Base-by-base conservation (phyloP, 768 basidiomycete species). In the Phylloporus scabripes region DNA sequence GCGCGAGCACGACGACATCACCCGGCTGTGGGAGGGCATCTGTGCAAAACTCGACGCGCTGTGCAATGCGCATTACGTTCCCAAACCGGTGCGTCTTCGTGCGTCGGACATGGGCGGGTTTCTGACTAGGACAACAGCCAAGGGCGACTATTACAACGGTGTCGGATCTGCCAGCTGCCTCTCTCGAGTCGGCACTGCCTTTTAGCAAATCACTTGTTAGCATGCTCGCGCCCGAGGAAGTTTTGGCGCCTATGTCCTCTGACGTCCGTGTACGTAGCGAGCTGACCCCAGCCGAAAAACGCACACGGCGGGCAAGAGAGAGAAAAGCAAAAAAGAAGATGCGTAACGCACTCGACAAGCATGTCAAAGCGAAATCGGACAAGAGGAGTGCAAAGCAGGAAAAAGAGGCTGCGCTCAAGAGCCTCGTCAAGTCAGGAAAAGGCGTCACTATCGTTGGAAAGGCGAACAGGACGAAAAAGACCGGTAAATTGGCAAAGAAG, bases 31-130 rank as follows among this genome's bases (percentile, higher is more conserved):
- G 91, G 88, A 91, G 47, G 78, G 76, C 40, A 85, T 99, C 31
- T 90, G 84, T 49, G 73, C 78, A 39, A 96, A 95, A 63, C 73
- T 98, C 31, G 96, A 98, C 68, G 92, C 95, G 17, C 72, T 98
- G 31, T 90, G 88, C 65, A 98, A 97, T 62, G 84, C 93, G 2
- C 91, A 97, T 66, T 98, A 92, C 65, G 86, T 90, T 14, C 96
- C 95, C 1, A 97, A 97, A 67, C 82, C 83, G 64, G 95, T 95
- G 53, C 46, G 82, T 74, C 15, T 10, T 29, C 23, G 42, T 34
- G 31, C 42, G 17, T 28, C 46, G 37, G 20, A 18, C 29, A 3
- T 7, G 7, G 36, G 15, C 14, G 23, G 12, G 12, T 0, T 10
- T 20, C 46, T 54, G 11, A 50, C 3, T 5, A 33, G 24, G 40